phyloP scores from a whole-genome alignment of 1,284 basidiomycete genomes.

The Trichosporon sp. region DNA sequence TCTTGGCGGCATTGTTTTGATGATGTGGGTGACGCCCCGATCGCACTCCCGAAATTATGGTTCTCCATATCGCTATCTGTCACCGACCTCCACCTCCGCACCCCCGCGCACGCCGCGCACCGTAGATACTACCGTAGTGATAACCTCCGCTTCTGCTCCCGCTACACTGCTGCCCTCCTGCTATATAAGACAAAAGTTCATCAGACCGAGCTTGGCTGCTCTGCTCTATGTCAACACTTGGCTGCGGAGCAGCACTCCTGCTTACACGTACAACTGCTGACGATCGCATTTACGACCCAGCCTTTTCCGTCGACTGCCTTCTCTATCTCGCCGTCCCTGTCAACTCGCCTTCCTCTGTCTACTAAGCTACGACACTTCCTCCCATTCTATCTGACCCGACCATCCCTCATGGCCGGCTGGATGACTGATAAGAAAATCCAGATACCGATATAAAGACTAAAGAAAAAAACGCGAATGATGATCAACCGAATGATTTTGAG shows the following conservation, averaged over 20 bases:
- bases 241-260: too few relatives aligned
- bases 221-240: too few relatives aligned
- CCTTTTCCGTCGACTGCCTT: too few relatives aligned
- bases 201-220: too few relatives aligned
- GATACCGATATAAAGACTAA: not conserved
- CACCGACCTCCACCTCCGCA: not conserved
- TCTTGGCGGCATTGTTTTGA: slow-evolving; percentile 58
- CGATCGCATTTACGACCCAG: too few relatives aligned
- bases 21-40: not conserved
- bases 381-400: not conserved
- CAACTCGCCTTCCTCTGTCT: not conserved
- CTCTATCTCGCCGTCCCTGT: too few relatives aligned
- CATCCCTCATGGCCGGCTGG: not conserved
- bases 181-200: too few relatives aligned
- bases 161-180: too few relatives aligned
- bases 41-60: not conserved
- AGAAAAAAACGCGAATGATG: not conserved
- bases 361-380: not conserved
- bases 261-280: too few relatives aligned
- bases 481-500: not conserved
- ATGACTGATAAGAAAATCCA: not conserved
- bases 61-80: not conserved
- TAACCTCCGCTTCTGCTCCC: too few relatives aligned
- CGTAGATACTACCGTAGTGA: too few relatives aligned
- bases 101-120: too few relatives aligned